phyloP scores from a whole-genome alignment of 2,329 filamentous ascomycete species.

The Chalara sp. region DNA sequence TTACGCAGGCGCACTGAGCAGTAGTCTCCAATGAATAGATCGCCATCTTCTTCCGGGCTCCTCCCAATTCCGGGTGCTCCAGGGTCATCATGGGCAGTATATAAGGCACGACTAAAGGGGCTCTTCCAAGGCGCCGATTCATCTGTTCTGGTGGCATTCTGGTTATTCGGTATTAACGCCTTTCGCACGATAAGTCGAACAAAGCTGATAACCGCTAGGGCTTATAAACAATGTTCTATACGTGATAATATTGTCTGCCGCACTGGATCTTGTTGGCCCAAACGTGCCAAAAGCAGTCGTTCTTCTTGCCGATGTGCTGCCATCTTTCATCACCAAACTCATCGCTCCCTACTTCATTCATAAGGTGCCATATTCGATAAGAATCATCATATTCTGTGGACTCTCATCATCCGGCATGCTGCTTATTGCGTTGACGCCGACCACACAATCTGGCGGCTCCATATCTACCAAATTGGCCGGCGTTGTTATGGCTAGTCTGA shows the following conservation, averaged over 20 bases:
- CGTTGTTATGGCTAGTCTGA: slow-evolving; percentile 77
- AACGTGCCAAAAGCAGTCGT: slow-evolving; percentile 84
- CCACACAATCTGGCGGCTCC: slow-evolving; percentile 43
- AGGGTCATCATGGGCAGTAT: slow-evolving; percentile 66
- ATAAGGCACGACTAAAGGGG: slow-evolving; percentile 56
- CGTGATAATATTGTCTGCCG: slow-evolving; percentile 91
- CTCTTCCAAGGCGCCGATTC: slow-evolving; percentile 62
- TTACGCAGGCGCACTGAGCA: no score
- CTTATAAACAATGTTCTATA: slow-evolving; percentile 97
- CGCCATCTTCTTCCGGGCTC: slow-evolving; percentile 27
- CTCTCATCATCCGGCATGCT: slow-evolving; percentile 84
- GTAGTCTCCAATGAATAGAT: slow-evolving; percentile 11
- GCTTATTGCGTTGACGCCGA: slow-evolving; percentile 73
- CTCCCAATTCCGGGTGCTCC: slow-evolving; percentile 53
- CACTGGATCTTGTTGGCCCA: slow-evolving; percentile 88
- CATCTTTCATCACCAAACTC: slow-evolving; percentile 83
- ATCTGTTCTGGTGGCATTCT: slow-evolving; percentile 75
- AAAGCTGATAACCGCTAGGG: slow-evolving; percentile 41
- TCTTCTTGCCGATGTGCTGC: slow-evolving; percentile 85
- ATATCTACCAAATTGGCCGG: slow-evolving; percentile 74
- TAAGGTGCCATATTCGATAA: slow-evolving; percentile 68
- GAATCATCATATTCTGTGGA: slow-evolving; percentile 66
- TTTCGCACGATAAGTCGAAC: background rate
- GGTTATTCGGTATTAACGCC: slow-evolving; percentile 73
- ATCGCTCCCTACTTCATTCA: slow-evolving; percentile 93